Evolutionary conservation across 1,284 basidiomycete genomes (phyloP).

Genomic region (Phaffia rhodozyma): DNA sequence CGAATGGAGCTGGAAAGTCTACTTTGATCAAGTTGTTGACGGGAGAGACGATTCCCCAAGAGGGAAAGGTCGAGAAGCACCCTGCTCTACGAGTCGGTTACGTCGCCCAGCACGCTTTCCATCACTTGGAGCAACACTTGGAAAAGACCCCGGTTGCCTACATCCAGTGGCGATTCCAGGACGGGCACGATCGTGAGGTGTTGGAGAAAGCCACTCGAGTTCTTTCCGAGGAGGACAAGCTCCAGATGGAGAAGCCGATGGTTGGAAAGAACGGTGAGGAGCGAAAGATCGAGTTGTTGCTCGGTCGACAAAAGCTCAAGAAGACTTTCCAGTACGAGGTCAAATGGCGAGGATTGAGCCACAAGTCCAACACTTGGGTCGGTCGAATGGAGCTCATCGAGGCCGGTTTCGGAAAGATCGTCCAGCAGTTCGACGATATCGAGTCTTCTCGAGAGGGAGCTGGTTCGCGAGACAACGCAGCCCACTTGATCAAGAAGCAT

Average conservation of each 20-base stretch:
- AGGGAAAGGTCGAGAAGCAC: conserved; percentile 91
- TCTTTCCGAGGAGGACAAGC: conserved; percentile 77
- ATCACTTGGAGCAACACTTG: conserved; percentile 85
- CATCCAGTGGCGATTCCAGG: conserved; percentile 98
- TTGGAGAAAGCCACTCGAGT: conserved; percentile 85
- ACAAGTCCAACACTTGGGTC: conserved; percentile 89
- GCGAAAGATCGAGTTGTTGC: conserved; percentile 81
- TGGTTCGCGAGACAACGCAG: conserved; percentile 69
- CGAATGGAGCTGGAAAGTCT: conserved; percentile 86
- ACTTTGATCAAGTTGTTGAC: conserved; percentile 97
- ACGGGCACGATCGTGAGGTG: conserved; percentile 92
- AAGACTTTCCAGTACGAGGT: conserved; percentile 92
- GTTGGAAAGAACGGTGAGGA: conserved; percentile 83
- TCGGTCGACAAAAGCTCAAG: conserved; percentile 96
- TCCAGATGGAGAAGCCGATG: conserved; percentile 73
- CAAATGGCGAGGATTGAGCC: conserved; percentile 91
- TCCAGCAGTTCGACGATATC: conserved; percentile 93
- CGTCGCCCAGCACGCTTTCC: conserved; percentile 95
- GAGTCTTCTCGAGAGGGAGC: conserved; percentile 90
- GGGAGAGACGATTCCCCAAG: conserved; percentile 89
- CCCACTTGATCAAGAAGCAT: conserved; percentile 70
- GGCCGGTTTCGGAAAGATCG: conserved; percentile 82
- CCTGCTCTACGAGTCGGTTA: conserved; percentile 91
- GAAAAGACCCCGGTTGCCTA: conserved; percentile 93
- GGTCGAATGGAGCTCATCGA: conserved; percentile 75